Evolutionary conservation across 345 rosid genomes (phyloP).

Genomic region (Noccaea caerulescens): DNA sequence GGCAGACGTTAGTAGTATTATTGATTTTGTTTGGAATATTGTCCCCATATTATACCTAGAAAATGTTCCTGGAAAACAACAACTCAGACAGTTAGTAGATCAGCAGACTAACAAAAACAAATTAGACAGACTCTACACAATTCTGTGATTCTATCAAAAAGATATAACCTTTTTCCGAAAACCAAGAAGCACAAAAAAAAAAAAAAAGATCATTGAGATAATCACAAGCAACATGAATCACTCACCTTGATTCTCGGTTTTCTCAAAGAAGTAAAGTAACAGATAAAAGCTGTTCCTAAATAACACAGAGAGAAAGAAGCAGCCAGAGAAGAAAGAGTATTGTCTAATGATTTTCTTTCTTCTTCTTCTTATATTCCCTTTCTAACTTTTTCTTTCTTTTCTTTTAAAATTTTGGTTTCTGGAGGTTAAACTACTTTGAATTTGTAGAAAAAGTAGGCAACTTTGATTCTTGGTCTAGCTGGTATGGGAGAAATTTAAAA

Average conservation of each 20-base stretch:
- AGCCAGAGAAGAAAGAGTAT: slow-evolving; percentile 33
- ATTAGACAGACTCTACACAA: neutral
- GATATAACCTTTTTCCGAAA: neutral
- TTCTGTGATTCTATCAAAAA: neutral
- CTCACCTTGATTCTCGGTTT: slow-evolving; percentile 33
- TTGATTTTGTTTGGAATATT: neutral
- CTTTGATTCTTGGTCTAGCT: slow-evolving; percentile 44
- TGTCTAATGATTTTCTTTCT: slow-evolving; percentile 1
- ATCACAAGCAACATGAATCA: slow-evolving; percentile 26
- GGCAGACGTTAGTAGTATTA: neutral
- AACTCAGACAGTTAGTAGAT: neutral
- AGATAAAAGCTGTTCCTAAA: slow-evolving; percentile 29
- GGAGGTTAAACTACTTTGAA: slow-evolving; percentile 24
- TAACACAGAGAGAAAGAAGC: slow-evolving; percentile 20
- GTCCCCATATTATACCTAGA: neutral
- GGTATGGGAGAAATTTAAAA: slow-evolving; percentile 33
- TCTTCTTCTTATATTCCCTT: slow-evolving; percentile 31
- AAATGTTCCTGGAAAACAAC: neutral
- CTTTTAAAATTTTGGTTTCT: neutral
- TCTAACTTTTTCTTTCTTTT: neutral
- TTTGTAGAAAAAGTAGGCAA: slow-evolving; percentile 37
- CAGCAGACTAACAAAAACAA: slow-evolving; percentile 7
- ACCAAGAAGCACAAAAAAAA: neutral
- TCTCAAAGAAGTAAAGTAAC: slow-evolving; percentile 27
- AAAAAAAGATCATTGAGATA: neutral